These are phyloP conservation scores for Nemania abortiva DNA, from an alignment of 2,329 filamentous ascomycete species.

Conservation along the genomic window DNA sequence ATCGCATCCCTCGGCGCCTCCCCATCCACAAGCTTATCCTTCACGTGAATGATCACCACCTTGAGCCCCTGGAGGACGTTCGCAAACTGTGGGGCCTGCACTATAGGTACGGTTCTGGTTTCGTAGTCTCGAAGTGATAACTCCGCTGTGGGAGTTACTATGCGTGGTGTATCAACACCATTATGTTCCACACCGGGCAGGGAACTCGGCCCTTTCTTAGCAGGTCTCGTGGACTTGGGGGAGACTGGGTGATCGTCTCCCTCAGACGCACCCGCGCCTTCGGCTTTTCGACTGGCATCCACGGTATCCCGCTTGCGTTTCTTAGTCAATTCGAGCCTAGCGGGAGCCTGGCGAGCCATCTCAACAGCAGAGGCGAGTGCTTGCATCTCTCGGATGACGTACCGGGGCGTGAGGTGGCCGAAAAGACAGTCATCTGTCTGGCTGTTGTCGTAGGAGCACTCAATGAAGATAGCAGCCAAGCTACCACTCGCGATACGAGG, in stretches of 20 bases:
- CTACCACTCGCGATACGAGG: constrained; percentile 81
- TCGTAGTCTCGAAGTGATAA: constrained; percentile 55
- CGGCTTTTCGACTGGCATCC: constrained; percentile 40
- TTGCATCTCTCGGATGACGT: constrained; percentile 82
- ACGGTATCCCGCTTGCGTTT: constrained; percentile 74
- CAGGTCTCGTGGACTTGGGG: constrained; percentile 60
- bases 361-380: constrained; percentile 78
- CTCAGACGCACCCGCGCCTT: constrained; percentile 33
- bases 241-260: constrained; percentile 62
- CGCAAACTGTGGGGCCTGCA: constrained; percentile 44
- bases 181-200: constrained; percentile 37
- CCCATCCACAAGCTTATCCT: constrained; percentile 83
- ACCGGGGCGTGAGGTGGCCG: constrained; percentile 87
- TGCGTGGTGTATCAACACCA: constrained; percentile 55
- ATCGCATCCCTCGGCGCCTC: constrained; percentile 74
- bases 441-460: constrained; percentile 91
- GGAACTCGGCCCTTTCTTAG: constrained; percentile 37
- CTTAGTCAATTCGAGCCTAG: constrained; percentile 63
- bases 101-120: constrained; percentile 17
- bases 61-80: constrained; percentile 76
- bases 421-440: constrained; percentile 83
- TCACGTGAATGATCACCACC: constrained; percentile 92
- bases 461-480: constrained; percentile 88
- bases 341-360: constrained; percentile 58
- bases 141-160: constrained; percentile 63